Percentiles rank a stretch among this genome's conserved stretches.
phyloP scores from a whole-genome alignment of 129 eudicot genomes.

The Oenanthe sinensis region DNA sequence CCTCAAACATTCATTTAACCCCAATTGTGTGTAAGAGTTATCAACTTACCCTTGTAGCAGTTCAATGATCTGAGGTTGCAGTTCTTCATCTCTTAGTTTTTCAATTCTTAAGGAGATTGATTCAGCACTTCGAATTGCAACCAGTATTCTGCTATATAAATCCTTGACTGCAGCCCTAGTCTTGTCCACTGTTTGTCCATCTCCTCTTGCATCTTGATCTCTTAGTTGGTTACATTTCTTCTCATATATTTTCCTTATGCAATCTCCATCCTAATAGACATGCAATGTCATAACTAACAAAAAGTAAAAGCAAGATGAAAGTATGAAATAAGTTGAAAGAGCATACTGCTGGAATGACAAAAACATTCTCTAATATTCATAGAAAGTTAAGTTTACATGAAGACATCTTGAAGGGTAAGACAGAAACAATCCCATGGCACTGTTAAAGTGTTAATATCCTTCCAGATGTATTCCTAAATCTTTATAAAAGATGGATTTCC shows the following conservation, averaged over 20 bases:
- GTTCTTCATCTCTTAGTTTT: conserved; percentile 76
- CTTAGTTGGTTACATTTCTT: conserved; percentile 78
- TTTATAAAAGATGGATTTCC: neutral
- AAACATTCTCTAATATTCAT: neutral
- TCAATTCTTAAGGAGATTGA: conserved; percentile 79
- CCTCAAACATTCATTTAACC: neutral
- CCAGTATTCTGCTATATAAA: conserved; percentile 80
- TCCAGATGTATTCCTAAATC: neutral
- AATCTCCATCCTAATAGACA: conserved; percentile 69
- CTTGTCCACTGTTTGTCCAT: conserved; percentile 67
- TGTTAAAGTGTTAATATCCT: neutral
- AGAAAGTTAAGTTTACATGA: neutral
- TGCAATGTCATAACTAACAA: neutral
- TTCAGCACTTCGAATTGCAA: conserved; percentile 92
- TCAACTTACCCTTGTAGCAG: conserved; percentile 77
- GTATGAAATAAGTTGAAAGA: neutral
- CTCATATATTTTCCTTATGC: conserved; percentile 64
- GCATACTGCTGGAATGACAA: neutral
- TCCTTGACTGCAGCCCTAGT: conserved; percentile 84
- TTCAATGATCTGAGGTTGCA: conserved; percentile 83
- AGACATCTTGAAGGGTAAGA: neutral
- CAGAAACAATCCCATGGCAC: neutral
- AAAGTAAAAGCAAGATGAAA: neutral
- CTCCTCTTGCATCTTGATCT: conserved; percentile 77
- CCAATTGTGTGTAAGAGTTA: neutral